Base-by-base conservation (phyloP, 495 filamentous ascomycete genomes). In the Tuber aestivum region DNA sequence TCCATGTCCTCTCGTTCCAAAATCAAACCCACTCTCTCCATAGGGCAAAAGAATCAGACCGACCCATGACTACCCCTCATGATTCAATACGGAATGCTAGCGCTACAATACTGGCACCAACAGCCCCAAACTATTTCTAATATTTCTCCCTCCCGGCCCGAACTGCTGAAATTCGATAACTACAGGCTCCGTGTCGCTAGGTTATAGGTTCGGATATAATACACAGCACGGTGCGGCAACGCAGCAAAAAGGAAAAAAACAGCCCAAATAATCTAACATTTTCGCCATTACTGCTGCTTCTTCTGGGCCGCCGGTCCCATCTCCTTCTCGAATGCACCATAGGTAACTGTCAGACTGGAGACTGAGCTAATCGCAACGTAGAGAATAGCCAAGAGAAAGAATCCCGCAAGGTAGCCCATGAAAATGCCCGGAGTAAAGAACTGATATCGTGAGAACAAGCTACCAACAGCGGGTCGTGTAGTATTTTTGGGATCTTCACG, bases 241-340 rank as follows among this genome's bases (percentile, higher is more conserved):
- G 16, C 32, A 73, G 38, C 27, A 73, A 73, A 69, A 72, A 16
- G 10, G 45, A n/a, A 50, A 50, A 50, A 7, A n/a, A 65, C 1
- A 56, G 10, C 21, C 21, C 21, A 10, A n/a, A 56, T 35, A 3
- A 12, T 70, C 70, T 73, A 68, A n/a, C 75, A 56, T 48, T 23
- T 44, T 56, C 44, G 10, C 56, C 65, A 61, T 27, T 77, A 80
- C 73, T 85, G 88, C 85, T 91, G 87, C 83, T 92, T 89, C 86
- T 97, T 97, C 88, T 92, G 97, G 73, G 90, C 92, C 44, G 88
- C 87, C 69, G 93, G 91, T 0, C 94, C 93, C 85, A 93, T 97
- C 83, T 97, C 95, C 87, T 95, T 97, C 82, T 96, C 94, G 83
- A 99, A 99, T 1, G 95, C 94, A 70, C 91, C 92, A 85, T 98